Conservation (phyloP, 306 rosid genomes). For the Casuarina glauca region DNA sequence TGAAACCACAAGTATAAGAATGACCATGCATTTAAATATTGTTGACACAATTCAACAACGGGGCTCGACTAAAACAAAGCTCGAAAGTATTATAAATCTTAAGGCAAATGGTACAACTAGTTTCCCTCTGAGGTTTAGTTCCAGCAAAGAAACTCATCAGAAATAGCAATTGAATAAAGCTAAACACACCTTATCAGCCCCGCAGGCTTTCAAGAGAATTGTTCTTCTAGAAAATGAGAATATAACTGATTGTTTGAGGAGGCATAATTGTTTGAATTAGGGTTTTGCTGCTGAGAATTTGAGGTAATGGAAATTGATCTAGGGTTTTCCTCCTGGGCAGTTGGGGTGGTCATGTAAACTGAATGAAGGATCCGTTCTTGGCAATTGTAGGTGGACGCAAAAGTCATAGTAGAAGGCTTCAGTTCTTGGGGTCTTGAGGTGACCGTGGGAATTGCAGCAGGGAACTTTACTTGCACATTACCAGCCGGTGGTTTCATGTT, state of each 20-base stretch:
- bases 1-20: background rate
- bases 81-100: background rate
- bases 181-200: background rate
- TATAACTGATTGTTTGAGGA: background rate
- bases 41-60: background rate
- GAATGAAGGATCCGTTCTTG: constrained; percentile 15
- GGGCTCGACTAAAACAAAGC: background rate
- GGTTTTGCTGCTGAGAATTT: constrained; percentile 1
- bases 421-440: background rate
- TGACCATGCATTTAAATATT: background rate
- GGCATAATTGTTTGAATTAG: background rate
- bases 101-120: background rate
- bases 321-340: constrained; percentile 20
- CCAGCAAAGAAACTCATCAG: background rate
- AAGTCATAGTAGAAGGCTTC: background rate
- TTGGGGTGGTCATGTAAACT: constrained; percentile 11
- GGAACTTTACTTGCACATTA: constrained; percentile 1
- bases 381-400: background rate
- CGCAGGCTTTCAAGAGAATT: background rate
- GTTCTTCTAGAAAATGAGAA: constrained; percentile 5
- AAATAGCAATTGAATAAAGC: background rate
- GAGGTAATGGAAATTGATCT: constrained; percentile 7
- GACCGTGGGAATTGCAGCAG: background rate
- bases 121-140: background rate
- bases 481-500: background rate